phyloP scores from a whole-genome alignment of 768 basidiomycete species.

The Calocybe gangraenosa region DNA sequence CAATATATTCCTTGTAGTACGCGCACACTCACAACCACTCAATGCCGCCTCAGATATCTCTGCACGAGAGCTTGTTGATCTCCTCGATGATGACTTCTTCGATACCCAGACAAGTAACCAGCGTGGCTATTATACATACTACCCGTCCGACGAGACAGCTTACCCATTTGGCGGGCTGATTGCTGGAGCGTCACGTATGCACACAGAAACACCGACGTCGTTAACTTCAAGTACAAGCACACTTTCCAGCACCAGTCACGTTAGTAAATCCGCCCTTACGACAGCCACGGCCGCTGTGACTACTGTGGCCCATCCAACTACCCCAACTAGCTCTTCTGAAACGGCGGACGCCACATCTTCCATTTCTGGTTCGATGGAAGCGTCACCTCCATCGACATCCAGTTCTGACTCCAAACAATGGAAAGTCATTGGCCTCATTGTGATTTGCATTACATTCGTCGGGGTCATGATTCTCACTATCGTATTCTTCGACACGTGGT shows the following conservation, averaged over 20 bases:
- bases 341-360: slow-evolving; percentile 4
- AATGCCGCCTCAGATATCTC: background rate
- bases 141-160: slow-evolving; percentile 2
- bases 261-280: background rate
- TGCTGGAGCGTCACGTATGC: slow-evolving; percentile 2
- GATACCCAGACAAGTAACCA: slow-evolving; percentile 2
- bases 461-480: slow-evolving; percentile 50
- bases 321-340: background rate
- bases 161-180: slow-evolving; percentile 10
- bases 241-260: background rate
- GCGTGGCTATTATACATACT: slow-evolving; percentile 7
- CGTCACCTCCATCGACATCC: slow-evolving; percentile 23
- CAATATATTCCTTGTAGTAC: slow-evolving; percentile 8
- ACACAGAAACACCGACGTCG: slow-evolving; percentile 6
- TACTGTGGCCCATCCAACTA: slow-evolving; percentile 1
- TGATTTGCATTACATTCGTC: slow-evolving; percentile 59
- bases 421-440: slow-evolving; percentile 67
- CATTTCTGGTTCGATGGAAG: slow-evolving; percentile 1
- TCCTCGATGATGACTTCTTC: slow-evolving; percentile 13
- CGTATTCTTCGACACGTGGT: slow-evolving; percentile 72
- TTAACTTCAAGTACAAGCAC: slow-evolving; percentile 4
- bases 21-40: slow-evolving; percentile 14
- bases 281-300: slow-evolving; percentile 1
- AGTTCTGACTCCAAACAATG: slow-evolving; percentile 48
- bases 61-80: slow-evolving; percentile 9